These are phyloP conservation scores for Neofusicoccum parvum DNA, from an alignment of 2,329 filamentous ascomycete genomes.

Conservation along the genomic window DNA sequence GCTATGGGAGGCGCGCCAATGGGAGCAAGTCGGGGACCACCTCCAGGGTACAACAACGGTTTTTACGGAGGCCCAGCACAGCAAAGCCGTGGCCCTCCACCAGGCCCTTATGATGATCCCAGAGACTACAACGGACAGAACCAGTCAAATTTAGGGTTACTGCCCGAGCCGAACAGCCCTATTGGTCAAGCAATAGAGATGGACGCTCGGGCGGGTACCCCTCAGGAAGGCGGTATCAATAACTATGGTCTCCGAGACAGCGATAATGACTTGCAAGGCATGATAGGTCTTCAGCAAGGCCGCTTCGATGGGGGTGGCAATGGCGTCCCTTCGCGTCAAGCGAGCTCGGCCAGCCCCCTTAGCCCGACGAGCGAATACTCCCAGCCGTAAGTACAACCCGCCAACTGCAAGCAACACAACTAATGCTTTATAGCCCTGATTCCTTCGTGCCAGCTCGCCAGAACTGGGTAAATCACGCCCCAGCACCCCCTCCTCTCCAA, in stretches of 20 bases:
- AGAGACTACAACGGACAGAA: constrained; percentile 38
- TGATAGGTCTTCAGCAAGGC: constrained; percentile 69
- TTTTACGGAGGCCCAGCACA: constrained; percentile 46
- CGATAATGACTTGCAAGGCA: constrained; percentile 72
- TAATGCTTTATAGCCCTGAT: constrained; percentile 29
- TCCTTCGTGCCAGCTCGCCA: constrained; percentile 52
- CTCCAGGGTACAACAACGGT: constrained; percentile 43
- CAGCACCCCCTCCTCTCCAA: constrained; percentile 20
- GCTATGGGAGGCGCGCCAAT: constrained; percentile 38
- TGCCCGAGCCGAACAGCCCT: constrained; percentile 26
- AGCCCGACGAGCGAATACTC: constrained; percentile 50
- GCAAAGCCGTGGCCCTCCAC: constrained; percentile 39
- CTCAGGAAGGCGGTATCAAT: constrained; percentile 23
- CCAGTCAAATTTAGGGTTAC: constrained; percentile 44
- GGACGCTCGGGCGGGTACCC: constrained; percentile 60
- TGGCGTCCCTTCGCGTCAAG: constrained; percentile 27
- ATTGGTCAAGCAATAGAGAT: constrained; percentile 76
- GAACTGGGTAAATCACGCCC: constrained; percentile 36
- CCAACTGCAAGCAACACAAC: background rate
- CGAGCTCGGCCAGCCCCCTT: constrained; percentile 60
- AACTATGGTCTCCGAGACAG: constrained; percentile 58
- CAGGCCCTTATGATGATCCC: constrained; percentile 36
- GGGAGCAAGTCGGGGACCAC: constrained; percentile 43
- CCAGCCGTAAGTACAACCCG: constrained; percentile 64
- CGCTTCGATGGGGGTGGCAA: constrained; percentile 30